A percentile compares a stretch with the other conserved stretches of the same genome.
Conservation (phyloP, 2,329 filamentous ascomycete genomes). For the Dryadomyces quercivorus region DNA sequence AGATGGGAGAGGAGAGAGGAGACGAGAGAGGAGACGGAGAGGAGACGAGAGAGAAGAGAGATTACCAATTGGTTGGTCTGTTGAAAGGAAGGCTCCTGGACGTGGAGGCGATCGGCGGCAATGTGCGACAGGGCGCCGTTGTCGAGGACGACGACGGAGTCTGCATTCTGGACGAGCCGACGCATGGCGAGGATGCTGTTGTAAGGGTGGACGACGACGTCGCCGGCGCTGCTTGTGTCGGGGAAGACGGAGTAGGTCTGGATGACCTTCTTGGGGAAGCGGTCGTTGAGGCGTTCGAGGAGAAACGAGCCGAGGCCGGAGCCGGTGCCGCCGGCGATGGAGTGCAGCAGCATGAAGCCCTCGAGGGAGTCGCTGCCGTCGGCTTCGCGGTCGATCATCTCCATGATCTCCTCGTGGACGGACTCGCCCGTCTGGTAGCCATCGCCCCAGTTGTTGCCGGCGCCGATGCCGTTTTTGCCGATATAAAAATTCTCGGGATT, state of each 20-base stretch:
- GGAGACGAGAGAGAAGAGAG: no score
- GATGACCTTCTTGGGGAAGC: slow-evolving; percentile 97
- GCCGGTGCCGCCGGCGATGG: slow-evolving; percentile 92
- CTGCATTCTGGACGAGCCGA: slow-evolving; percentile 85
- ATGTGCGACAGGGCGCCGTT: slow-evolving; percentile 91
- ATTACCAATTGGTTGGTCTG: slow-evolving; percentile 83
- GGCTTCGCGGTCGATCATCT: slow-evolving; percentile 98
- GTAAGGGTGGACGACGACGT: slow-evolving; percentile 96
- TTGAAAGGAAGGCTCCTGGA: slow-evolving; percentile 89
- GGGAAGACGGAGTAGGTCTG: slow-evolving; percentile 99
- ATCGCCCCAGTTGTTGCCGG: slow-evolving; percentile 96
- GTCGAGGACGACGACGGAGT: slow-evolving; percentile 93
- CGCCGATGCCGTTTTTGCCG: slow-evolving; percentile 83
- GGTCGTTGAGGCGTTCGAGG: slow-evolving; percentile 88
- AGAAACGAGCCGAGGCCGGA: slow-evolving; percentile 93
- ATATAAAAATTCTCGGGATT: slow-evolving; percentile 99
- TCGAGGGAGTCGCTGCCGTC: slow-evolving; percentile 96
- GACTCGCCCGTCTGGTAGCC: slow-evolving; percentile 87
- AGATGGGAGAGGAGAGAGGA: no score
- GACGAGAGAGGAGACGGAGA: no score
- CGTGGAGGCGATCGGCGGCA: slow-evolving; percentile 84
- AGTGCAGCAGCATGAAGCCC: slow-evolving; percentile 98
- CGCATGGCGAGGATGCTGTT: slow-evolving; percentile 92
- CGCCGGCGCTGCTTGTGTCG: slow-evolving; percentile 72
- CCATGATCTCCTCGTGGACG: slow-evolving; percentile 94